Evolutionary conservation across 2,329 filamentous ascomycete genomes (phyloP).

Genomic region (Leptographium procerum): DNA sequence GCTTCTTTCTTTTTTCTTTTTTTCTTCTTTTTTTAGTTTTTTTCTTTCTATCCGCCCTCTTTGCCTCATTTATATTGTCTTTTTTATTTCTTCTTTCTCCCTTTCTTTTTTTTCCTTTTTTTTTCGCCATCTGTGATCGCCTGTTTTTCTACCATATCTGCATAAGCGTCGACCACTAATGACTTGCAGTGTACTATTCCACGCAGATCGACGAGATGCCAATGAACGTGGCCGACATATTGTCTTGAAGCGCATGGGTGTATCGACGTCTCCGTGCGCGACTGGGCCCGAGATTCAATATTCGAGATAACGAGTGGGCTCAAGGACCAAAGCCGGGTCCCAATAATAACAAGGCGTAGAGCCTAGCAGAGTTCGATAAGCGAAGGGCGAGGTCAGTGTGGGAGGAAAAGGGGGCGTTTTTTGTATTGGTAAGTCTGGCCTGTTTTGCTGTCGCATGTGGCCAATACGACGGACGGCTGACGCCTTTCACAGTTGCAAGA

Average conservation of each 20-base stretch:
- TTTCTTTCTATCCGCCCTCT: not conserved
- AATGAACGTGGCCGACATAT: conserved; percentile 72
- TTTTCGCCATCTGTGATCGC: not conserved
- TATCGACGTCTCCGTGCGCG: not conserved
- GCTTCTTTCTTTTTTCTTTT: conserved; percentile 20
- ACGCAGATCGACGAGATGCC: conserved; percentile 98
- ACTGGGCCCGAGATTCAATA: not conserved
- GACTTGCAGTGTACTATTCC: conserved; percentile 67
- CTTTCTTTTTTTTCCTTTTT: not conserved
- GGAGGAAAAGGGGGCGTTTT: not conserved
- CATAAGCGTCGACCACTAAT: not conserved
- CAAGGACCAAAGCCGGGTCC: not conserved
- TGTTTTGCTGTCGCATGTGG: not conserved
- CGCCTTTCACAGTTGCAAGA: not conserved
- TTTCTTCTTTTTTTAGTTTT: not conserved
- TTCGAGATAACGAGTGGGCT: not conserved
- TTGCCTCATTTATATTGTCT: too few relatives aligned
- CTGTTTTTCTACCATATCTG: not conserved
- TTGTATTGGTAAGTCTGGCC: not conserved
- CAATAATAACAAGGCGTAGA: not conserved
- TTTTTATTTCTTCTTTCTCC: not conserved
- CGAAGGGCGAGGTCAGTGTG: not conserved
- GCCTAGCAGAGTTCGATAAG: not conserved
- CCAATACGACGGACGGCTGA: not conserved
- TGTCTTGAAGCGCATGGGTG: conserved; percentile 14